Conservation (phyloP, 768 basidiomycete species). For the Porphyrellus cyaneotinctus region DNA sequence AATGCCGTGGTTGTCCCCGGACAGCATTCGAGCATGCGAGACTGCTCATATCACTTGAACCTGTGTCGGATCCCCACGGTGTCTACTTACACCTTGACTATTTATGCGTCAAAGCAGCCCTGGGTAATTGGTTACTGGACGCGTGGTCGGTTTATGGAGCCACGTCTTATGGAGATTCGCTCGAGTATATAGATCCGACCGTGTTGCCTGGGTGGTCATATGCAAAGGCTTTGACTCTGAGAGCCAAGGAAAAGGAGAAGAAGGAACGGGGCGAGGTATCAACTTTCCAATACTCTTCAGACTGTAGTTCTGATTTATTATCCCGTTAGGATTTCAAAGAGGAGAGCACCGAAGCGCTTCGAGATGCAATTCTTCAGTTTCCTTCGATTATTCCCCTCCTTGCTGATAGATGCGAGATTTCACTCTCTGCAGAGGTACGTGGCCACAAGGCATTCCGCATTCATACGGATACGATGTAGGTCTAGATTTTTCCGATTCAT, state of each 20-base stretch:
- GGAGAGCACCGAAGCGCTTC: slow-evolving; percentile 63
- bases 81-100: slow-evolving; percentile 80
- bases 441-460: slow-evolving; percentile 64
- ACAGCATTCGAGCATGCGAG: slow-evolving; percentile 90
- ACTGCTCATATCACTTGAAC: slow-evolving; percentile 82
- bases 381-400: slow-evolving; percentile 79
- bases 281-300: not conserved
- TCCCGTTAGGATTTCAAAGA: slow-evolving; percentile 41
- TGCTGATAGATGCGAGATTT: slow-evolving; percentile 79
- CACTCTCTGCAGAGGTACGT: slow-evolving; percentile 54
- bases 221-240: slow-evolving; percentile 63
- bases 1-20: slow-evolving; percentile 80
- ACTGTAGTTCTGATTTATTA: slow-evolving; percentile 2
- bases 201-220: slow-evolving; percentile 78
- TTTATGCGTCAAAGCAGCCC: slow-evolving; percentile 75
- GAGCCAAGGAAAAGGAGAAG: slow-evolving; percentile 45
- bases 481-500: not conserved
- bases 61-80: slow-evolving; percentile 86
- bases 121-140: slow-evolving; percentile 77
- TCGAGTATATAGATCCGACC: slow-evolving; percentile 45
- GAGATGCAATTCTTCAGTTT: slow-evolving; percentile 70
- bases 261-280: slow-evolving; percentile 39
- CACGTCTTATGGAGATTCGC: slow-evolving; percentile 3
- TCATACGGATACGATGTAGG: slow-evolving; percentile 61
- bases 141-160: slow-evolving; percentile 37